Base-by-base conservation (phyloP, 192 early-diverging fungal genomes). In the Geosiphon pyriformis region DNA sequence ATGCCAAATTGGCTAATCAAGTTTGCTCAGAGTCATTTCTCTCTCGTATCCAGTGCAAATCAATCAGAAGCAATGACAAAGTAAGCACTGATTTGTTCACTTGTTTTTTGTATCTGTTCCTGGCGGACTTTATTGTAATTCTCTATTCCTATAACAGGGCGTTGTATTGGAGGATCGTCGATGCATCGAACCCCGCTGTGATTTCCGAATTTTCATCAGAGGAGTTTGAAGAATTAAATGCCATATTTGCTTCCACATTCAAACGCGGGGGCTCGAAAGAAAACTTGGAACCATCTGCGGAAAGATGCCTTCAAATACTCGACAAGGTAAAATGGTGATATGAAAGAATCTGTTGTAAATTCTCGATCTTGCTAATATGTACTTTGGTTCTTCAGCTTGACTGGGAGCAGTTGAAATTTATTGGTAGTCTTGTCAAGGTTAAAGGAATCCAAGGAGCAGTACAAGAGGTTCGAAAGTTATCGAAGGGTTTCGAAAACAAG, bases 371-470 rank as follows among this genome's bases (percentile, higher is more conserved):
- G 30, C 62, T 62, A 56, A 62, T 11, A 42, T 37, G 20, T 62
- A 50, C 32, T 57, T 62, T 70, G 46, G 27, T 25, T 70, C 55
- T 27, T 22, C 34, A 70, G 68, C 60, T 62, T 15, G 50, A 62
- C 34, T 54, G 59, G 15, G 6, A 70, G 37, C 49, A 70, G 26
- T 53, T 70, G 34, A 20, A 29, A 29, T 54, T 10, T 42, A 61
- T 70, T 63, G 31, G 59, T 30, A 29, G 33, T 54, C n/a, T 53
- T 3, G 68, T 70, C 23, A 69, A 47, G 51, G 32, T 53, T 12
- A 69, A 69, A 8, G 59, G 59, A 61, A 69, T 20, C 25, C 23
- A 69, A 20, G 49, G 68, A 35, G 68, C 48, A 22, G 55, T 69
- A 42, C 20, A 51, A 29, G 29, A 32, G 53, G 49, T 69, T 29